Evolutionary conservation across 257 asterid genomes (phyloP).

Genomic region (Fraxinus pennsylvanica): DNA sequence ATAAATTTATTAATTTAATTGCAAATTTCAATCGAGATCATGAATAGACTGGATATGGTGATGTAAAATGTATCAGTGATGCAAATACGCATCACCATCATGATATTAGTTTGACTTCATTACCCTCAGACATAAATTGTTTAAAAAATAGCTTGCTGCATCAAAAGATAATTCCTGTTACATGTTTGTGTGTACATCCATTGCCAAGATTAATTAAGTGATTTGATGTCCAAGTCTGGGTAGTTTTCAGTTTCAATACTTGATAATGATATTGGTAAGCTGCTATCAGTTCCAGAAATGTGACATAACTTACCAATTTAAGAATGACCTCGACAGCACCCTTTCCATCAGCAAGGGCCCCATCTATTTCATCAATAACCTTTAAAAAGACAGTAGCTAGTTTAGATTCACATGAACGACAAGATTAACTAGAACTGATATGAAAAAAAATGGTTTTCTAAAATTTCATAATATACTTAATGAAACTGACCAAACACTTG

Average conservation of each 20-base stretch:
- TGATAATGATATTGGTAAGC: constrained; percentile 1
- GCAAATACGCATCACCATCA: constrained; percentile 18
- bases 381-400: constrained; percentile 27
- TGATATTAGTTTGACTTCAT: constrained; percentile 9
- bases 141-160: constrained; percentile 7
- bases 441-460: neutral
- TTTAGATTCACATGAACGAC: constrained; percentile 26
- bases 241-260: neutral
- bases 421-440: constrained; percentile 9
- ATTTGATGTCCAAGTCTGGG: neutral
- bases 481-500: constrained; percentile 86
- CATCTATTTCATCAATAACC: constrained; percentile 98
- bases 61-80: neutral
- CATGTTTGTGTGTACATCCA: neutral
- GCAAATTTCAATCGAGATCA: constrained; percentile 3
- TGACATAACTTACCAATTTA: constrained; percentile 58
- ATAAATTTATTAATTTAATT: neutral
- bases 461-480: constrained; percentile 21
- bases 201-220: neutral
- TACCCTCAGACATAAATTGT: constrained; percentile 11
- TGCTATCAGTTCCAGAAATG: constrained; percentile 15
- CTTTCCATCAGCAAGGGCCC: constrained; percentile 96
- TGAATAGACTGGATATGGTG: constrained; percentile 15
- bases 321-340: constrained; percentile 95
- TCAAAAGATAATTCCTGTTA: constrained; percentile 4